phyloP scores from a whole-genome alignment of 1,284 basidiomycete species.

The Trametes polyzona region DNA sequence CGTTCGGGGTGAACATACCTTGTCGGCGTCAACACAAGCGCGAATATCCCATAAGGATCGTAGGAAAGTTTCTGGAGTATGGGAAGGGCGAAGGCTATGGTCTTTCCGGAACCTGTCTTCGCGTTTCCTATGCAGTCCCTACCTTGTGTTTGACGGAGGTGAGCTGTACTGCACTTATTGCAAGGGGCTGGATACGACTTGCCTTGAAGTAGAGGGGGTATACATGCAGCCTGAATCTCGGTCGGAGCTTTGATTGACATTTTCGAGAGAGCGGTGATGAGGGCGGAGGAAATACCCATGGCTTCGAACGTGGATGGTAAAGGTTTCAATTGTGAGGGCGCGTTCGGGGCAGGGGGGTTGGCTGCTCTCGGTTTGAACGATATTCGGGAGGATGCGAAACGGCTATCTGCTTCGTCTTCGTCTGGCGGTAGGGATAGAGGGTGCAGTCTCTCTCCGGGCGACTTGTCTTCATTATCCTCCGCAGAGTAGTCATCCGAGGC shows the following conservation, averaged over 20 bases:
- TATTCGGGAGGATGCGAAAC: conserved; percentile 31
- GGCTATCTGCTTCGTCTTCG: conserved; percentile 20
- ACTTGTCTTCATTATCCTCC: conserved; percentile 3
- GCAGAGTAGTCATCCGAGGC: conserved; percentile 1
- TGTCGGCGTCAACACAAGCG: conserved; percentile 92
- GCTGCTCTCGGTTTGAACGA: conserved; percentile 26
- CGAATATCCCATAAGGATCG: conserved; percentile 95
- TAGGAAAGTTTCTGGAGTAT: conserved; percentile 88
- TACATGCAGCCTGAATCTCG: conserved; percentile 88
- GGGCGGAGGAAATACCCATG: conserved; percentile 75
- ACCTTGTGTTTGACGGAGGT: conserved; percentile 49
- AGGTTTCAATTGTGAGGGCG: conserved; percentile 15
- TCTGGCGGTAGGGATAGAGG: neutral
- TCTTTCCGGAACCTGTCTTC: conserved; percentile 98
- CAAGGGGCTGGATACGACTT: conserved; percentile 30
- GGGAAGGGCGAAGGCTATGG: conserved; percentile 95
- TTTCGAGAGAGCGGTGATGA: conserved; percentile 72
- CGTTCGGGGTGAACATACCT: conserved; percentile 69
- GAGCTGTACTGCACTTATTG: conserved; percentile 8
- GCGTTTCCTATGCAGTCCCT: conserved; percentile 96
- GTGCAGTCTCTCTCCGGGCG: neutral
- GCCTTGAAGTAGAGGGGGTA: conserved; percentile 87
- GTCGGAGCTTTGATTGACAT: conserved; percentile 92
- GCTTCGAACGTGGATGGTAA: conserved; percentile 57
- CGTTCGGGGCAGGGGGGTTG: conserved; percentile 2